A percentile compares a stretch with the other conserved stretches of the same genome.
phyloP scores from a whole-genome alignment of 176 grass and related monocot species.

The Phoenix roebelenii region DNA sequence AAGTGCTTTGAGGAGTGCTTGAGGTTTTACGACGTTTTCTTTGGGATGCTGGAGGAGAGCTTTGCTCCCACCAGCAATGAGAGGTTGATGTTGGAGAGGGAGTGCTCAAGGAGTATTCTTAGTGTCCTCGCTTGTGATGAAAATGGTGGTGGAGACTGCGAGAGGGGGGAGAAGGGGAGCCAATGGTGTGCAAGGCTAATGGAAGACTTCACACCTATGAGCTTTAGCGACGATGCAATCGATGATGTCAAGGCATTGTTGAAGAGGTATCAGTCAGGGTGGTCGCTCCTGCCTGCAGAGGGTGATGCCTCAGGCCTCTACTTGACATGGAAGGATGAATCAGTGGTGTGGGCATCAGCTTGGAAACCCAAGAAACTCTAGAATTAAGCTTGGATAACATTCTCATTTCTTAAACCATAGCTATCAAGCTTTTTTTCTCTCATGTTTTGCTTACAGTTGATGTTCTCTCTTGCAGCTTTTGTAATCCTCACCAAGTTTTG shows the following conservation, averaged over 20 bases:
- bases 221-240: conserved; percentile 9
- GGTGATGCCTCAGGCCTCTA: conserved; percentile 1
- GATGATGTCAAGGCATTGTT: conserved; percentile 10
- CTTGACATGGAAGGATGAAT: conserved; percentile 16
- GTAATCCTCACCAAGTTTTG: no score
- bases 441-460: no score
- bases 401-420: no score
- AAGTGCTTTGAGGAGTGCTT: conserved; percentile 18
- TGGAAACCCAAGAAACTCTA: conserved; percentile 13
- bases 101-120: conserved; percentile 7
- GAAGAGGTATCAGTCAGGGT: conserved; percentile 4
- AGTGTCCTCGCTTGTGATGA: conserved; percentile 2
- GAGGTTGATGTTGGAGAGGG: conserved; percentile 13
- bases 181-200: conserved; percentile 12
- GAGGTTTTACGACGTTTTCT: conserved; percentile 9
- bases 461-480: no score
- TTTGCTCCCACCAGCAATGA: conserved; percentile 12
- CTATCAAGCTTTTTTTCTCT: no score
- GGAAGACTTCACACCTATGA: neutral
- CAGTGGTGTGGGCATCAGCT: conserved; percentile 14
- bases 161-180: conserved; percentile 19
- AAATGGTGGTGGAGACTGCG: neutral
- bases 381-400: neutral
- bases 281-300: conserved; percentile 8
- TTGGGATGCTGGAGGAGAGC: conserved; percentile 22